Base-by-base conservation (phyloP, 164 flowering plant species). In the Magnolia kwangsiensis region DNA sequence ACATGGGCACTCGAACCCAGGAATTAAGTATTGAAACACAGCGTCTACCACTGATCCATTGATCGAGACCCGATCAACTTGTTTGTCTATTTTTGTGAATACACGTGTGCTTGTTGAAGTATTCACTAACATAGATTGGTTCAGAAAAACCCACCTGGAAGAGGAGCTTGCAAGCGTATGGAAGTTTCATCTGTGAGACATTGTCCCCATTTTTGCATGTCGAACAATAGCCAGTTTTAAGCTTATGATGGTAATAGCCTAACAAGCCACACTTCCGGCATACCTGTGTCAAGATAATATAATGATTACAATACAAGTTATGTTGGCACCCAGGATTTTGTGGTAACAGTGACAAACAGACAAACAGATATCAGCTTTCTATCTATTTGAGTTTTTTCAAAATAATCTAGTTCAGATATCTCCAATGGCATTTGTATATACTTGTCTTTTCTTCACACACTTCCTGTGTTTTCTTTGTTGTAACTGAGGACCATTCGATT, bases 131-230 rank as follows among this genome's bases (percentile, higher is more conserved):
- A 0, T 5, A 37, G 4, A 7, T 0, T 37, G 45, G 45, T 37
- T 37, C 45, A 37, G 69, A 21, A 19, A 55, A 71, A 50, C 19
- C 82, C 81, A 92, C 98, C 96, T 95, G 99, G 72, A 96, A 79
- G 63, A 96, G 79, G 63, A 96, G 99, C 85, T 96, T 96, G 97
- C 99, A 94, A n/a, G 99, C 98, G 75, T 96, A 96, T 51, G 99
- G 99, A 10, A 96, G 80, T 73, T 89, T 91, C 93, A 96, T 84
- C 19, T 89, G 86, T 45, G 98, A 91, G 29, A 96, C 87, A 67
- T 89, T 87, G 10, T 91, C 94, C 50, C 97, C 97, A 76, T 86
- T 89, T 82, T 94, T 92, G 82, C 99, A 96, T 1, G 81, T 78
- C 16, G 93, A 85, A 81, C 99, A 96, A 69, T 90, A 80, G 31